Base-by-base conservation (phyloP, 805 yeast species). In the Kazachstania africana region DNA sequence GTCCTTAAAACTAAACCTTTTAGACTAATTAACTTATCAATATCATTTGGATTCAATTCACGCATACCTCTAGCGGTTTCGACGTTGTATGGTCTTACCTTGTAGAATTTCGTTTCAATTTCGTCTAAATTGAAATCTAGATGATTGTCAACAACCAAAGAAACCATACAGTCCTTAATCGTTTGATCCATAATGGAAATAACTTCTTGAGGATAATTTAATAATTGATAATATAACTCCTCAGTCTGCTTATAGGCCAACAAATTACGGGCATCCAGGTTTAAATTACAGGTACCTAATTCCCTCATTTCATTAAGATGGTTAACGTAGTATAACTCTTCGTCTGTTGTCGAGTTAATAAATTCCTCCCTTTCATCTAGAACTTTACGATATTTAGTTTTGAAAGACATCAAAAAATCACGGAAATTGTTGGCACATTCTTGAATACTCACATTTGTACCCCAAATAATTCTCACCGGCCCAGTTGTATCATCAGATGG, bases 131-230 rank as follows among this genome's bases (percentile, higher is more conserved):
- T 54, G 24, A 54, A 53, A 38, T 78, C 87, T 19, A 64, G 46
- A 25, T 59, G 51, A 45, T 66, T 56, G 39, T 77, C 84, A 36
- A 74, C 60, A 14, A 75, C 75, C 13, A 81, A 53, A 10, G 83
- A 75, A 16, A 84, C 77, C 73, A 91, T 73, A 47, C 85, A 78
- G 52, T 88, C 95, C 52, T 84, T 85, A 35, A 87, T 70, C 4
- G 95, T 77, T 50, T 87, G 95, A 66, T 91, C 98, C 96, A 91
- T 87, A 45, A 91, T 83, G 8, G 98, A 96, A 34, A 91, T 76
- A 24, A 91, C 83, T 64, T 91, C 98, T 54, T 87, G 96, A 1
- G 98, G 98, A 52, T 87, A 91, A 50, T 84, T 81, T 42, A 84
- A 70, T 41, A 91, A 63, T 57, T 88, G 95, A 48, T 81, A 70